These are phyloP conservation scores for Hypomontagnella submonticulosa DNA, from an alignment of 495 filamentous ascomycete genomes.

Conservation along the genomic window DNA sequence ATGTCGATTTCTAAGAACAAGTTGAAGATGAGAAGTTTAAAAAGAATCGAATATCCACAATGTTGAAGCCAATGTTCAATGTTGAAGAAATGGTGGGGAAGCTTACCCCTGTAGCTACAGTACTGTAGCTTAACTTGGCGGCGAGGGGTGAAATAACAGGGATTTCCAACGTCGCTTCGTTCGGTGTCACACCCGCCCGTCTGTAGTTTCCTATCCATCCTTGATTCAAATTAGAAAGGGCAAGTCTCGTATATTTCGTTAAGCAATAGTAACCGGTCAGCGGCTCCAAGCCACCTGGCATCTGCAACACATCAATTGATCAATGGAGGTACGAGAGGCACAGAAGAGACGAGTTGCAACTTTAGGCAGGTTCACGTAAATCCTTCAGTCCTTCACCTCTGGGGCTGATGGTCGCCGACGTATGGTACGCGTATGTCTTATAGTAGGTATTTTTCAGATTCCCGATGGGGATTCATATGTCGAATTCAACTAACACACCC, in stretches of 20 bases:
- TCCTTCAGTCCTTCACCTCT: too few species aligned
- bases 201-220: slow-evolving; percentile 20
- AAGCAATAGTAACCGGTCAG: background rate
- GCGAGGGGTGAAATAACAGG: slow-evolving; percentile 4
- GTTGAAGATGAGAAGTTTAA: slow-evolving; percentile 9
- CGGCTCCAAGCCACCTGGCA: background rate
- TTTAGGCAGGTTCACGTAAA: too few species aligned
- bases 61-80: background rate
- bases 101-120: slow-evolving; percentile 13
- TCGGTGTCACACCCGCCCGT: slow-evolving; percentile 23
- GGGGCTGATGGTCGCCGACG: too few species aligned
- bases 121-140: background rate
- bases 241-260: slow-evolving; percentile 10
- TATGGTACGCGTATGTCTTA: background rate
- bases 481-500: slow-evolving; percentile 1
- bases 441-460: too few species aligned
- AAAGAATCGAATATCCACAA: background rate
- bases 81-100: slow-evolving; percentile 19
- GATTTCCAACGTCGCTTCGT: slow-evolving; percentile 8
- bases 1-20: background rate
- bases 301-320: too few species aligned
- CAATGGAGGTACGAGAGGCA: background rate
- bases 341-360: slow-evolving; percentile 1
- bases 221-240: slow-evolving; percentile 20
- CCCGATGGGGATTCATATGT: background rate